Evolutionary conservation across 495 filamentous ascomycete species (phyloP).

Genomic region (Hypoxylon lenormandii): DNA sequence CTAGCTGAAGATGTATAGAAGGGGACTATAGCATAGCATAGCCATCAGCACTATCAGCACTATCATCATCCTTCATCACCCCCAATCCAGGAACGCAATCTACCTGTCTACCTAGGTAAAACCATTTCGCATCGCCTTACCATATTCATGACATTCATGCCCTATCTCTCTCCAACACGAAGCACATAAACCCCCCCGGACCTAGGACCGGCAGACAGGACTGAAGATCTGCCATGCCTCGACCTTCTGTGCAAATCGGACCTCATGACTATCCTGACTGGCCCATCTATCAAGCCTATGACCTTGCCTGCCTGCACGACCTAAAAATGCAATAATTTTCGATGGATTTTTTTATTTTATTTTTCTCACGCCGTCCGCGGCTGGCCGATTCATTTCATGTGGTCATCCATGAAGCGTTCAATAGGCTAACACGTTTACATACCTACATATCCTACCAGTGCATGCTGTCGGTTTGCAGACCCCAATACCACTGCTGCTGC

Average conservation of each 20-base stretch:
- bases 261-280: conserved; percentile 28
- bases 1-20: no score
- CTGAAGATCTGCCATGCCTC: conserved; percentile 36
- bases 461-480: conserved; percentile 37
- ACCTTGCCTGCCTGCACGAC: conserved; percentile 43
- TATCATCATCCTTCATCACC: conserved; percentile 21
- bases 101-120: background rate
- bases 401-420: conserved; percentile 33
- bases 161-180: conserved; percentile 24
- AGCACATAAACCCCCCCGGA: conserved; percentile 26
- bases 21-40: background rate
- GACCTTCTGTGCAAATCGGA: conserved; percentile 36
- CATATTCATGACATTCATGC: conserved; percentile 19
- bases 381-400: conserved; percentile 35
- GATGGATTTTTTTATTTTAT: no score
- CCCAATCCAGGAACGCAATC: conserved; percentile 14
- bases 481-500: conserved; percentile 34
- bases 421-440: no score
- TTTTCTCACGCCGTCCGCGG: conserved; percentile 46
- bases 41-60: conserved; percentile 17
- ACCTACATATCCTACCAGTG: conserved; percentile 36
- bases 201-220: conserved; percentile 34
- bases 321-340: conserved; percentile 23
- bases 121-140: background rate
- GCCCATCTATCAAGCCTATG: conserved; percentile 38